Conservation (phyloP, 164 flowering plant species). For the Vitis labrusca region DNA sequence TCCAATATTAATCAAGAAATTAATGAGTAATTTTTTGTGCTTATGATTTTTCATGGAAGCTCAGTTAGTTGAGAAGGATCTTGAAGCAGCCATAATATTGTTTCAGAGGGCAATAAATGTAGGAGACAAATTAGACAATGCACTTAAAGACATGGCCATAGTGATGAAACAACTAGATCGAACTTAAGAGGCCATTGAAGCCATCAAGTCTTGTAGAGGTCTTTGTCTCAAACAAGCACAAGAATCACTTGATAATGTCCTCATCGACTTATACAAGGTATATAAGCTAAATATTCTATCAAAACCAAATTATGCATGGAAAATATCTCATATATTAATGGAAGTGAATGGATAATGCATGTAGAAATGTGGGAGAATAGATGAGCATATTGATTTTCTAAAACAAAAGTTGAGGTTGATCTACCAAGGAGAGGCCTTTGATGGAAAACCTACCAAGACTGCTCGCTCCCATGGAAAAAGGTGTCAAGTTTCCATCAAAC, state of each 20-base stretch:
- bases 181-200: too few relatives aligned
- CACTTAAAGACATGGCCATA: too few relatives aligned
- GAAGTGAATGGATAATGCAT: background rate
- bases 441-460: conserved; percentile 35
- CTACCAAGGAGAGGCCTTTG: conserved; percentile 32
- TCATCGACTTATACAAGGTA: conserved; percentile 16
- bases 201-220: too few relatives aligned
- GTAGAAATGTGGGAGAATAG: conserved; percentile 35
- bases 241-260: conserved; percentile 18
- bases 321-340: too few relatives aligned
- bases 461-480: conserved; percentile 39
- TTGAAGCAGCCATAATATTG: conserved; percentile 10
- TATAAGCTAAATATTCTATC: background rate
- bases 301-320: too few relatives aligned
- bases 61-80: conserved; percentile 10
- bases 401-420: conserved; percentile 33
- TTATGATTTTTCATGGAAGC: too few relatives aligned
- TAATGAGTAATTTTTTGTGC: too few relatives aligned
- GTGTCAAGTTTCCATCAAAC: conserved; percentile 33
- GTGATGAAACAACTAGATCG: too few relatives aligned
- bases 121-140: background rate
- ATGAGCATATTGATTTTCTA: conserved; percentile 31
- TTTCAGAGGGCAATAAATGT: conserved; percentile 19
- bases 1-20: background rate
- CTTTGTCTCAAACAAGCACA: conserved; percentile 11